A percentile compares a stretch with the other conserved stretches of the same genome.
Conservation (phyloP, 2,329 filamentous ascomycete species). For the Davidsoniella eucalypti region DNA sequence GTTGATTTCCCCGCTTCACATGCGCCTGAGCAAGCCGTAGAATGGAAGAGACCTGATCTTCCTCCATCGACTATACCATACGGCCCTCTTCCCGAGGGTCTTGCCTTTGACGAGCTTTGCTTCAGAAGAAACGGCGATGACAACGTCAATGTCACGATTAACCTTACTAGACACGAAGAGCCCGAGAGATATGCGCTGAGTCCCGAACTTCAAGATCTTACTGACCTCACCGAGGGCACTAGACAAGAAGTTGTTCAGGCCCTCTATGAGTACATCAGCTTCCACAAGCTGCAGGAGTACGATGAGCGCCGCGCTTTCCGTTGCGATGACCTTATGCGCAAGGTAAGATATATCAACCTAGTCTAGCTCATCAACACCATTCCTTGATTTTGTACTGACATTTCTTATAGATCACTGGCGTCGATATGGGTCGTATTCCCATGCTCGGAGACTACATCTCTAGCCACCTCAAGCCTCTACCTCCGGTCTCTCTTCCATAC, state of each 20-base stretch:
- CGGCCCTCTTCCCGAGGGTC: conserved; percentile 40
- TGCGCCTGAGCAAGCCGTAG: conserved; percentile 43
- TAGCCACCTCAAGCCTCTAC: conserved; percentile 60
- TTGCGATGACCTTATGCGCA: conserved; percentile 68
- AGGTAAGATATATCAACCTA: conserved; percentile 32
- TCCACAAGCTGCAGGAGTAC: conserved; percentile 76
- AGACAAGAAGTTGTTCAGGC: conserved; percentile 78
- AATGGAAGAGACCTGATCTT: conserved; percentile 73
- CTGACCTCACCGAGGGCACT: conserved; percentile 77
- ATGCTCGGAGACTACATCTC: conserved; percentile 66
- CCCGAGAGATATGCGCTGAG: conserved; percentile 74
- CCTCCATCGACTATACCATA: conserved; percentile 33
- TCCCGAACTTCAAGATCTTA: conserved; percentile 61
- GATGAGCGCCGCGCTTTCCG: conserved; percentile 87
- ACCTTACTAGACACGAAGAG: conserved; percentile 66
- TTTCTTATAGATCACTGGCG: conserved; percentile 47
- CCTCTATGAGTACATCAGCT: conserved; percentile 86
- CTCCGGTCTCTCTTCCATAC: conserved; percentile 71
- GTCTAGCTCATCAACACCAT: neutral
- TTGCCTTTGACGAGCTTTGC: conserved; percentile 74
- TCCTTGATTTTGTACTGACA: too few species aligned
- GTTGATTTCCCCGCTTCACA: conserved; percentile 54
- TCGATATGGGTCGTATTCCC: conserved; percentile 70
- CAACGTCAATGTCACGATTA: conserved; percentile 81
- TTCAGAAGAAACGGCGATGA: conserved; percentile 89